Percentiles rank a stretch among this genome's conserved stretches.
These are phyloP conservation scores for Hypoxylon sp. DNA, from an alignment of 2,329 filamentous ascomycete genomes.

Conservation along the genomic window DNA sequence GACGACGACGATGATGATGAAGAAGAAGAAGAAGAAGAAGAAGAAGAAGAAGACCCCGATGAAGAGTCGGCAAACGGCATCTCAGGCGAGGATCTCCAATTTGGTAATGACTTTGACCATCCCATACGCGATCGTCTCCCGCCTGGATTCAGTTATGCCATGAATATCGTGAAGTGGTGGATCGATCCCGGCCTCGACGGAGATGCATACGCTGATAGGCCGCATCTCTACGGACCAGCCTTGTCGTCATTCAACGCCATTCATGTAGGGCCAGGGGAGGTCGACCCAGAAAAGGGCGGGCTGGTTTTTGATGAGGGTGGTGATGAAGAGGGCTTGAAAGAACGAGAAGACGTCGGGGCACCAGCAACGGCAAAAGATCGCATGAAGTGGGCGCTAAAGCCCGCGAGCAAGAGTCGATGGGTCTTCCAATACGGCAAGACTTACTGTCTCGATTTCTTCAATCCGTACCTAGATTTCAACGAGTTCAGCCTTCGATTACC, in stretches of 20 bases:
- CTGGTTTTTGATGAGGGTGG: constrained; percentile 72
- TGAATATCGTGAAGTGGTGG: constrained; percentile 87
- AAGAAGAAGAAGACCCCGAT: constrained; percentile 14
- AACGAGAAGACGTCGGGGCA: constrained; percentile 57
- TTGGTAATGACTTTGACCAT: constrained; percentile 94
- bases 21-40: constrained; percentile 2
- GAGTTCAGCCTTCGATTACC: constrained; percentile 76
- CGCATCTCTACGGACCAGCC: constrained; percentile 85
- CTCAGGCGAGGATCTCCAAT: constrained; percentile 77
- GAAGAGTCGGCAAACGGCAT: constrained; percentile 58
- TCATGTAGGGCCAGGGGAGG: constrained; percentile 65
- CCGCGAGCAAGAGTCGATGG: constrained; percentile 60
- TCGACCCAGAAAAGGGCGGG: constrained; percentile 58
- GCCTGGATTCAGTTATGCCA: constrained; percentile 83
- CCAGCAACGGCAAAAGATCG: constrained; percentile 62
- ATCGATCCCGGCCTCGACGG: constrained; percentile 92
- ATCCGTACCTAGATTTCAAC: constrained; percentile 87
- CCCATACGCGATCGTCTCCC: constrained; percentile 88
- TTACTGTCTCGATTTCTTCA: constrained; percentile 78
- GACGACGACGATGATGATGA: constrained; percentile 11
- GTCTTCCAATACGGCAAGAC: constrained; percentile 62
- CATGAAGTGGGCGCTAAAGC: constrained; percentile 66
- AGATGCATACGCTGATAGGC: constrained; percentile 86
- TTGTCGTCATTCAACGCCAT: constrained; percentile 82
- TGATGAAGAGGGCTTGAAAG: constrained; percentile 61